These are phyloP conservation scores for Chrysoporthe deuterocubensis DNA, from an alignment of 2,329 filamentous ascomycete species.

Conservation along the genomic window DNA sequence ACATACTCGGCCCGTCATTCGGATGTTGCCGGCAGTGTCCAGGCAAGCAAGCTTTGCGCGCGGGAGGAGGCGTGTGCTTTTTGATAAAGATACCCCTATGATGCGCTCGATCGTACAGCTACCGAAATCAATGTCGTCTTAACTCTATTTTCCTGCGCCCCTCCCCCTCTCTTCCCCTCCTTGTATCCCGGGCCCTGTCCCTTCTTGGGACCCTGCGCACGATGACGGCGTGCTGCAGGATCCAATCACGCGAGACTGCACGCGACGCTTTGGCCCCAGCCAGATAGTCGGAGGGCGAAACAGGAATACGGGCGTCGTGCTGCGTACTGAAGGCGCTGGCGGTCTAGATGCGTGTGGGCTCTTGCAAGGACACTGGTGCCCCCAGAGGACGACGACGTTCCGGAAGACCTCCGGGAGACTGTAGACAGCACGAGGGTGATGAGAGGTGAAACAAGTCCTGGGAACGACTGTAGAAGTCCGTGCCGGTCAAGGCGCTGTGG, in stretches of 20 bases:
- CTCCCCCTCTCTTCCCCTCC: too few species aligned
- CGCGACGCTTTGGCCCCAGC: not conserved
- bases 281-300: not conserved
- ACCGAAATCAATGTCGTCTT: not conserved
- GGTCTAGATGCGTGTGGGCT: too few species aligned
- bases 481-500: too few species aligned
- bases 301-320: not conserved
- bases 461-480: too few species aligned
- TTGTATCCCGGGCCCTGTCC: not conserved
- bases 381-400: too few species aligned
- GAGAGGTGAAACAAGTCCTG: too few species aligned
- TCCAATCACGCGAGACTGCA: not conserved
- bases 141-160: not conserved
- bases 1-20: not conserved
- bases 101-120: slow-evolving; percentile 16
- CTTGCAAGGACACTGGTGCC: too few species aligned
- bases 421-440: too few species aligned
- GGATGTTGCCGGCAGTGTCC: slow-evolving; percentile 2
- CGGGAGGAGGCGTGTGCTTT: slow-evolving; percentile 12
- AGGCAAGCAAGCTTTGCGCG: not conserved
- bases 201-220: not conserved
- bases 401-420: too few species aligned
- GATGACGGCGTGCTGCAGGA: not conserved
- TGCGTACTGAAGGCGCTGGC: too few species aligned
- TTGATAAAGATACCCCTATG: slow-evolving; percentile 20